A percentile compares a stretch with the other conserved stretches of the same genome.
These are phyloP conservation scores for Dalbergia oliveri DNA, from an alignment of 306 rosid species.

Conservation along the genomic window DNA sequence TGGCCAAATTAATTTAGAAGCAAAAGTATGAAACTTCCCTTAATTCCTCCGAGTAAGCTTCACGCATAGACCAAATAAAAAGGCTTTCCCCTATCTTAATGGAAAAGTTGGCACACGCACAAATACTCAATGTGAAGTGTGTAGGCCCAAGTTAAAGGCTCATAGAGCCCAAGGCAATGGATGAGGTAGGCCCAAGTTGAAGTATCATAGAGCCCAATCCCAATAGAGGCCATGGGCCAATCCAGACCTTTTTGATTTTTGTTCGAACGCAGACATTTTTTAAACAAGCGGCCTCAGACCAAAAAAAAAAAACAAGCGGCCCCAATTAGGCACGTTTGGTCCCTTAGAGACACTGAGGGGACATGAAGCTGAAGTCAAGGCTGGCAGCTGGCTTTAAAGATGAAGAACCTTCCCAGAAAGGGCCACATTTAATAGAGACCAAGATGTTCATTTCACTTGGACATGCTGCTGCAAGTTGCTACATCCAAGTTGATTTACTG, in stretches of 20 bases:
- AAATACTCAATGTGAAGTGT: background rate
- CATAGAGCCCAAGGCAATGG: background rate
- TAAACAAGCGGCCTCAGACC: background rate
- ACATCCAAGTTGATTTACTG: background rate
- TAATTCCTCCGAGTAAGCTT: background rate
- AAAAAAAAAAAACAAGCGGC: background rate
- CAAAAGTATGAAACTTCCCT: background rate
- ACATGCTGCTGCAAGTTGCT: slow-evolving; percentile 16
- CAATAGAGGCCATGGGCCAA: background rate
- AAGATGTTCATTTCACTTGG: slow-evolving; percentile 68
- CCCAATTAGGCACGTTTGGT: background rate
- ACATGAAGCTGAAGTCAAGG: slow-evolving; percentile 42
- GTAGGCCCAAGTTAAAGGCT: background rate
- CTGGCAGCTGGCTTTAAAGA: slow-evolving; percentile 44
- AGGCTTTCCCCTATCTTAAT: background rate
- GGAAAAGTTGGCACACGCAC: background rate
- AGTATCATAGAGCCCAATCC: background rate
- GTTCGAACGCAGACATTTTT: too few species aligned
- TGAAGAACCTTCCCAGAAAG: slow-evolving; percentile 59
- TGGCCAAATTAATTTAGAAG: background rate
- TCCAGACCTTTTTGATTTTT: background rate
- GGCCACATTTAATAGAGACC: background rate
- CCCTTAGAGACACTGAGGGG: background rate
- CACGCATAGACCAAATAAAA: background rate
- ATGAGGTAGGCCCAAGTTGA: background rate